A percentile compares a stretch with the other conserved stretches of the same genome.
phyloP scores from a whole-genome alignment of 1,284 basidiomycete genomes.

The Sporisorium scitamineum region DNA sequence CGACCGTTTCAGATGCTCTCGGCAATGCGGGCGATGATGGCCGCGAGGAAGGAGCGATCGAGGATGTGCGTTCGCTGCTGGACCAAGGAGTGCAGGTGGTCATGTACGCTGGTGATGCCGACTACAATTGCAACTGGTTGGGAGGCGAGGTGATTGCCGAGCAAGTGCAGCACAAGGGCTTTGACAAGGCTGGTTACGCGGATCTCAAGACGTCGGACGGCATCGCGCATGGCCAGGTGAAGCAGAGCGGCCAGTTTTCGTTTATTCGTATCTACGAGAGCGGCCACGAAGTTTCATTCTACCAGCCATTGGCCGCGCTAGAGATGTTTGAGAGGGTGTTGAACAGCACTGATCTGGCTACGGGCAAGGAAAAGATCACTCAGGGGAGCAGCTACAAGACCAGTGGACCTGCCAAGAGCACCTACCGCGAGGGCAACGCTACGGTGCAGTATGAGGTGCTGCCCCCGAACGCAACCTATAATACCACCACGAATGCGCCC shows the following conservation, averaged over 20 bases:
- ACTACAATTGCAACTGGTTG: conserved; percentile 60
- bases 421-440: conserved; percentile 40
- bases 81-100: conserved; percentile 47
- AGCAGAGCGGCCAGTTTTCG: conserved; percentile 51
- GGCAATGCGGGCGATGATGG: conserved; percentile 51
- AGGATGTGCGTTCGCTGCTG: conserved; percentile 46
- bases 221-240: conserved; percentile 41
- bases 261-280: conserved; percentile 56
- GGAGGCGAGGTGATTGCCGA: conserved; percentile 49
- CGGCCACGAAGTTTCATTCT: conserved; percentile 60
- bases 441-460: conserved; percentile 45
- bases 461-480: conserved; percentile 36
- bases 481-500: conserved; percentile 39
- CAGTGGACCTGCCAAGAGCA: conserved; percentile 32
- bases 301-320: conserved; percentile 51
- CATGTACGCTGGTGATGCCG: conserved; percentile 55
- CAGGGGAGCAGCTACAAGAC: conserved; percentile 27
- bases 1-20: conserved; percentile 40
- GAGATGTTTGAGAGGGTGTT: conserved; percentile 50
- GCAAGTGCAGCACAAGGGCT: conserved; percentile 37
- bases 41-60: conserved; percentile 42
- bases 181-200: conserved; percentile 42
- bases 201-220: conserved; percentile 34
- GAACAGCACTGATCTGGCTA: conserved; percentile 45
- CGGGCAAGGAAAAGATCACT: conserved; percentile 27